phyloP scores from a whole-genome alignment of 768 basidiomycete species.

The Leucosporidium yakuticum region DNA sequence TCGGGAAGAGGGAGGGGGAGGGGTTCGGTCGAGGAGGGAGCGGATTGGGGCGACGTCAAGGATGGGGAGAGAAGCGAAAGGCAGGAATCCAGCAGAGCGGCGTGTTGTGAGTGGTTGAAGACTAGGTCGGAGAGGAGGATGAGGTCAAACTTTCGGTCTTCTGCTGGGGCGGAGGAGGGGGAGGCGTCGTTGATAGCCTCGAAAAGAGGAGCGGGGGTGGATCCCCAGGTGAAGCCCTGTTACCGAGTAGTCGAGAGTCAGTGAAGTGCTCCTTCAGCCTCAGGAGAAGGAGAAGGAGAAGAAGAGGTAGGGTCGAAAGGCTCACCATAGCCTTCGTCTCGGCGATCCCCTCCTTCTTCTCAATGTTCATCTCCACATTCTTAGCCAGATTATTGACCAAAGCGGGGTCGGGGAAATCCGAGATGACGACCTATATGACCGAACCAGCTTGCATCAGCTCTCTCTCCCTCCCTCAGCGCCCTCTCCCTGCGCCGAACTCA shows the following conservation, averaged over 20 bases:
- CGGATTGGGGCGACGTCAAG: not conserved
- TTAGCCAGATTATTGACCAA: constrained; percentile 67
- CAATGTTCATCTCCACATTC: constrained; percentile 62
- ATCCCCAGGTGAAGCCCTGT: constrained; percentile 81
- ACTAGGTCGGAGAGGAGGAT: constrained; percentile 87
- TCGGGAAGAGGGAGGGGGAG: not conserved
- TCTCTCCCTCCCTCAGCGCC: not conserved
- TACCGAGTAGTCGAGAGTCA: constrained; percentile 33
- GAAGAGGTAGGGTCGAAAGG: constrained; percentile 12
- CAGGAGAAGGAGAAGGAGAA: not conserved
- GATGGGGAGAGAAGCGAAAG: constrained; percentile 30
- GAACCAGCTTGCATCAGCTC: not conserved
- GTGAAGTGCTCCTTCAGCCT: constrained; percentile 36
- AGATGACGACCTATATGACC: constrained; percentile 64
- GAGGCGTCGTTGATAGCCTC: constrained; percentile 3
- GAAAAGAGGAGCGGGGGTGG: constrained; percentile 51
- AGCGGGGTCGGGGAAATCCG: constrained; percentile 80
- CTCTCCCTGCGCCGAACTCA: constrained; percentile 40
- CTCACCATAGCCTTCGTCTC: constrained; percentile 19
- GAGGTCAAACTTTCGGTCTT: constrained; percentile 56
- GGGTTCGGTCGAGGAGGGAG: not conserved
- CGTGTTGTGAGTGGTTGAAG: constrained; percentile 56
- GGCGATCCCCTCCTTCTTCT: not conserved
- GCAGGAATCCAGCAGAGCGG: constrained; percentile 70
- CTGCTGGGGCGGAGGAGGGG: constrained; percentile 29